These are phyloP conservation scores for Phaffia australis DNA, from an alignment of 768 basidiomycete species.

Conservation along the genomic window DNA sequence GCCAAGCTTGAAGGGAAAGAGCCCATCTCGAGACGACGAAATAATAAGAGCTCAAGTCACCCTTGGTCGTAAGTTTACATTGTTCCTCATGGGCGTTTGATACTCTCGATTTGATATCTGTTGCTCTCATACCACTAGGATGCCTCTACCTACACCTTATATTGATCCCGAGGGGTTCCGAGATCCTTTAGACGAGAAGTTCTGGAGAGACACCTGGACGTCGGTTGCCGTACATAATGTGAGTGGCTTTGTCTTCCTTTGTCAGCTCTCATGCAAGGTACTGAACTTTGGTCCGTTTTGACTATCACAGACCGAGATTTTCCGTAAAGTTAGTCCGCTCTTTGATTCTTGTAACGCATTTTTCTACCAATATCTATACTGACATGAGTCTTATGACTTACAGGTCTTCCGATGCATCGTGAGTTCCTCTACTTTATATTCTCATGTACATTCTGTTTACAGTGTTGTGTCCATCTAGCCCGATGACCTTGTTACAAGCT, in stretches of 20 bases:
- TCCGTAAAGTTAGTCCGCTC: constrained; percentile 55
- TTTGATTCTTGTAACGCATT: too few species aligned
- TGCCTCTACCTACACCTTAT: constrained; percentile 57
- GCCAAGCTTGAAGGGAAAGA: background rate
- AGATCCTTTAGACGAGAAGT: constrained; percentile 74
- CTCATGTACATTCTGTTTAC: background rate
- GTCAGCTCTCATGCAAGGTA: background rate
- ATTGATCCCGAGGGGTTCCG: constrained; percentile 70
- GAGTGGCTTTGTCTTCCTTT: constrained; percentile 34
- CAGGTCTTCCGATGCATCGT: constrained; percentile 82
- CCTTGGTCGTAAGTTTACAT: constrained; percentile 22
- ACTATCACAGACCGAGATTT: constrained; percentile 71
- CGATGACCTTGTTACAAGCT: constrained; percentile 83
- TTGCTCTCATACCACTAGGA: constrained; percentile 15
- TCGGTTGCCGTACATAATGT: constrained; percentile 82
- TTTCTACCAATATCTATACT: background rate
- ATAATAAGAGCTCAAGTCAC: constrained; percentile 3
- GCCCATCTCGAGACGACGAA: background rate
- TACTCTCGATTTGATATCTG: too few species aligned
- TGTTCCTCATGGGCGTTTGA: background rate
- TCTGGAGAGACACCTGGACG: constrained; percentile 86
- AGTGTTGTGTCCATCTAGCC: constrained; percentile 41
- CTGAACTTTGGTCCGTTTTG: constrained; percentile 1
- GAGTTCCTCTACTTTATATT: constrained; percentile 46
- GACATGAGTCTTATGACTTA: background rate